Conservation (phyloP, 148 eudicot species). For the Rhododendron kiyosumense region DNA sequence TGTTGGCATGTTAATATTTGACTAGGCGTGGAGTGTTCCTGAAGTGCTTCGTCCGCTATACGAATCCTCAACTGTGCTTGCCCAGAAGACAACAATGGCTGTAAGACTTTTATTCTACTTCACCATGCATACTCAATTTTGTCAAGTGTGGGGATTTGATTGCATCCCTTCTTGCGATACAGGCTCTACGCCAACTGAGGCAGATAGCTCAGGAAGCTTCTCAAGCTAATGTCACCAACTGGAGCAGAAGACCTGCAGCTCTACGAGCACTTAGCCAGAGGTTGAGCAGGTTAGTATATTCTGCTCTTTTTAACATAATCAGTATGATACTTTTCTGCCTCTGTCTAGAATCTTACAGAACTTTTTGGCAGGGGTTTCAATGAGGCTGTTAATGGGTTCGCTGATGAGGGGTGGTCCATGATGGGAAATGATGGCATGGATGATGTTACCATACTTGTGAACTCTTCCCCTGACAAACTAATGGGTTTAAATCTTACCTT, state of each 20-base stretch:
- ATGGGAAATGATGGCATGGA: conserved; percentile 75
- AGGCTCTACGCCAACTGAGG: conserved; percentile 79
- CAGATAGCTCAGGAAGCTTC: conserved; percentile 76
- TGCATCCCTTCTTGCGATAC: background rate
- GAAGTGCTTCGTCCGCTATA: conserved; percentile 79
- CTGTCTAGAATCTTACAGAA: background rate
- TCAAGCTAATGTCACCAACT: conserved; percentile 56
- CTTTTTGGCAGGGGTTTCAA: conserved; percentile 59
- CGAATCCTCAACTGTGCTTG: conserved; percentile 72
- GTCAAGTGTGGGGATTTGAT: background rate
- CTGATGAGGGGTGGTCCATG: conserved; percentile 85
- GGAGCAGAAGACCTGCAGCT: conserved; percentile 79
- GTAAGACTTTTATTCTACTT: conserved; percentile 21
- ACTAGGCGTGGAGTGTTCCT: conserved; percentile 75
- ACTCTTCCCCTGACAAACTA: conserved; percentile 72
- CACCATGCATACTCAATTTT: background rate
- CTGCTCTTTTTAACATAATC: background rate
- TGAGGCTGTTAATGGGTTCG: conserved; percentile 76
- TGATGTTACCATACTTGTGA: conserved; percentile 74
- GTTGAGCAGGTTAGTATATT: conserved; percentile 50
- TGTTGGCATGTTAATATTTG: background rate
- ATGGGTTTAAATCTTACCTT: conserved; percentile 66
- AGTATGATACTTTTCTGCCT: background rate
- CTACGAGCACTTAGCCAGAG: conserved; percentile 73
- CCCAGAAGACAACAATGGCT: conserved; percentile 79